phyloP scores from a whole-genome alignment of 1,284 basidiomycete species.

The Chondrostereum purpureum region DNA sequence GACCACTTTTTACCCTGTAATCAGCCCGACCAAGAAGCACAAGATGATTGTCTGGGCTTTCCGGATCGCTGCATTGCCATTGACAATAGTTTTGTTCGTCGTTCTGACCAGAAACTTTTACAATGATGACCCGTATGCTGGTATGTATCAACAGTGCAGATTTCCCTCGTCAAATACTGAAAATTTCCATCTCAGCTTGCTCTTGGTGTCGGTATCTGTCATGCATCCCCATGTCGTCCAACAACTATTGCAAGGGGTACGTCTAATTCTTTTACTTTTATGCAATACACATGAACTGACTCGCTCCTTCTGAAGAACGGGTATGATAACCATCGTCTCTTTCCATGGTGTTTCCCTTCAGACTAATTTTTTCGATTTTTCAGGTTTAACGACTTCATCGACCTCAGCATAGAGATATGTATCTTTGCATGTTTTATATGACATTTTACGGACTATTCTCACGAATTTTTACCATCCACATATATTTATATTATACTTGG shows the following conservation, averaged over 20 bases:
- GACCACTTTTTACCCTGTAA: conserved; percentile 84
- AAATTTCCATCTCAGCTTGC: conserved; percentile 50
- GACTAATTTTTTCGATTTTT: too few species aligned
- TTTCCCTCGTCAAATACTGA: conserved; percentile 16
- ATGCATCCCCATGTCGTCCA: conserved; percentile 74
- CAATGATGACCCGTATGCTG: conserved; percentile 73
- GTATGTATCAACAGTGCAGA: conserved; percentile 54
- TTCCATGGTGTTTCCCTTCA: too few species aligned
- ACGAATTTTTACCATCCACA: too few species aligned
- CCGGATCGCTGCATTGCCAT: conserved; percentile 66
- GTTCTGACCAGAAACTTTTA: conserved; percentile 87
- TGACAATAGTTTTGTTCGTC: conserved; percentile 78
- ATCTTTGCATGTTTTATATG: not conserved
- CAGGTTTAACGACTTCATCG: not conserved
- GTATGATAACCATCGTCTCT: too few species aligned
- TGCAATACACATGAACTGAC: too few species aligned
- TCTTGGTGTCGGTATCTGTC: conserved; percentile 86
- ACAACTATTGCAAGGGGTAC: conserved; percentile 75
- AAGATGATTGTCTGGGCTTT: conserved; percentile 69
- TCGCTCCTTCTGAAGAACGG: too few species aligned
- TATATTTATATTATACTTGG: too few species aligned
- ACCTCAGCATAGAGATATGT: not conserved
- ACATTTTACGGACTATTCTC: not conserved
- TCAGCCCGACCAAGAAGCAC: conserved; percentile 71
- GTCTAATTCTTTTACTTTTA: conserved; percentile 15